Evolutionary conservation across 495 filamentous ascomycete species (phyloP).

Genomic region (Hypoxylon lenormandii): DNA sequence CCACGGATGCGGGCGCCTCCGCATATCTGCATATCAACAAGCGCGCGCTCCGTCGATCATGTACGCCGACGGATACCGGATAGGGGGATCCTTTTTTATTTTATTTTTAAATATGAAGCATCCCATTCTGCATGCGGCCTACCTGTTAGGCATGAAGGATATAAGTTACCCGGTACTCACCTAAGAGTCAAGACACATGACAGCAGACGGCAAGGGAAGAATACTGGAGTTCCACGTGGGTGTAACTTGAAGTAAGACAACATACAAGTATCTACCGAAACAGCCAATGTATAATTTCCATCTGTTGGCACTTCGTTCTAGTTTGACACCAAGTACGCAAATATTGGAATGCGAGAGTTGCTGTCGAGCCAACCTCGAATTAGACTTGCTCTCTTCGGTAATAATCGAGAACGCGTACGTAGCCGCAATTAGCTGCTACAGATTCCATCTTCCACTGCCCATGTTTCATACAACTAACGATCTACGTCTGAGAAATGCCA

Average conservation of each 20-base stretch:
- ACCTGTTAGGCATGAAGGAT: no score
- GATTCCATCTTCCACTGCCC: slow-evolving; percentile 4
- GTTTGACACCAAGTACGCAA: neutral
- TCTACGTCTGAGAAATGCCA: neutral
- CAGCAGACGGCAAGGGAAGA: no score
- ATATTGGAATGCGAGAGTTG: neutral
- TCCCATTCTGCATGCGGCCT: no score
- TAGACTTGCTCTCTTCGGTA: neutral
- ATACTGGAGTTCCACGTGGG: no score
- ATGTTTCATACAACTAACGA: neutral
- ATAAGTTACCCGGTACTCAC: no score
- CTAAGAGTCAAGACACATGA: no score
- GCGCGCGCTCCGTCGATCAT: neutral
- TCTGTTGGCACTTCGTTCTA: neutral
- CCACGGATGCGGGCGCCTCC: neutral
- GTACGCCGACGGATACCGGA: no score
- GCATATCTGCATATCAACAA: neutral
- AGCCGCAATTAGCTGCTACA: neutral
- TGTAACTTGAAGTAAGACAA: no score
- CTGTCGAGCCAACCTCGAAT: neutral
- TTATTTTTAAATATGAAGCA: no score
- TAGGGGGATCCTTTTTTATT: no score
- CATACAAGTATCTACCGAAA: no score
- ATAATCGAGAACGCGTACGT: neutral
- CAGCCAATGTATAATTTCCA: neutral